Evolutionary conservation across 1,139 yeast species (phyloP).

Genomic region (Yamadazyma trypodendri): DNA sequence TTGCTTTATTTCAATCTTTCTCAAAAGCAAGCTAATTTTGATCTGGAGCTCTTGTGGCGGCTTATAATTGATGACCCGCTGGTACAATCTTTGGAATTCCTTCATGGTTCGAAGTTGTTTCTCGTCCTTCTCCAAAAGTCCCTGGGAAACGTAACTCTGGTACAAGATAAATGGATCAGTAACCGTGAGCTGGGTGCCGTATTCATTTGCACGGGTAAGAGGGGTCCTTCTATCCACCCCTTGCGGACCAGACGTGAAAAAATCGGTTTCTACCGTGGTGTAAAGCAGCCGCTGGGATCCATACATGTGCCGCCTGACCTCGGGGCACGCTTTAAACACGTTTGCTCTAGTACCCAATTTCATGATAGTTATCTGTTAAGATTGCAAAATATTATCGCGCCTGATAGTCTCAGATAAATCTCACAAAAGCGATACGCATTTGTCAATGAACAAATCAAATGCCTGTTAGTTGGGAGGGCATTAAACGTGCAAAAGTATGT

Average conservation of each 20-base stretch:
- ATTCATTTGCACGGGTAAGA: background rate
- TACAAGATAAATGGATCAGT: conserved; percentile 67
- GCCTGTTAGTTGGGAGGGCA: too few relatives aligned
- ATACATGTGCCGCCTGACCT: too few relatives aligned
- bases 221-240: conserved; percentile 39
- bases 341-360: background rate
- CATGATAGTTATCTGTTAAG: background rate
- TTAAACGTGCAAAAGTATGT: too few relatives aligned
- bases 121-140: conserved; percentile 53
- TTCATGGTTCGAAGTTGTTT: conserved; percentile 62
- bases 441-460: conserved; percentile 1
- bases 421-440: conserved; percentile 4
- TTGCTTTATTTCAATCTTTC: conserved; percentile 44
- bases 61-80: conserved; percentile 55
- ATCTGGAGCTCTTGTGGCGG: conserved; percentile 56
- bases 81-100: conserved; percentile 62
- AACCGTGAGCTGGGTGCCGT: conserved; percentile 31
- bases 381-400: conserved; percentile 2
- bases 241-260: conserved; percentile 33
- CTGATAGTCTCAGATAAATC: too few relatives aligned
- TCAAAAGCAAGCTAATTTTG: conserved; percentile 45
- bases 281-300: too few relatives aligned
- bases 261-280: too few relatives aligned
- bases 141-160: conserved; percentile 51
- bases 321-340: too few relatives aligned